Evolutionary conservation across 306 rosid genomes (phyloP).

Genomic region (Mimosa pudica): DNA sequence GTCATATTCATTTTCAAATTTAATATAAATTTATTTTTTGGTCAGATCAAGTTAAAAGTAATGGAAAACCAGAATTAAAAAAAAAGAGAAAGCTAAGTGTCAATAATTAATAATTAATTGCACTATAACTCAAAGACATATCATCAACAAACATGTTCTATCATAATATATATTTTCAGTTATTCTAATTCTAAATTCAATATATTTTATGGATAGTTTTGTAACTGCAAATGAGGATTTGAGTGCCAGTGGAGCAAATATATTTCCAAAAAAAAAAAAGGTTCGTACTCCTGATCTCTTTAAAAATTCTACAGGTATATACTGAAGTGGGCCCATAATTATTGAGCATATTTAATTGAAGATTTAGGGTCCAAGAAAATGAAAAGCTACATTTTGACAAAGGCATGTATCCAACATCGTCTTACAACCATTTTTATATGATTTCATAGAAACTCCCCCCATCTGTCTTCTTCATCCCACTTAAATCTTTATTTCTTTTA

Average conservation of each 20-base stretch:
- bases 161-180: too few species aligned
- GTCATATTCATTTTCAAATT: too few species aligned
- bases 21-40: too few species aligned
- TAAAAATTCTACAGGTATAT: not conserved
- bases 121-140: too few species aligned
- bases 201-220: not conserved
- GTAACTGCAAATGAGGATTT: slow-evolving; percentile 14
- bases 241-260: not conserved
- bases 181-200: too few species aligned
- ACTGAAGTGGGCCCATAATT: slow-evolving; percentile 20
- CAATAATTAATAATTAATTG: too few species aligned
- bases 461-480: not conserved
- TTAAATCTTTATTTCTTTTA: not conserved
- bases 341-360: slow-evolving; percentile 27
- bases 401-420: not conserved
- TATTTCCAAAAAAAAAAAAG: not conserved
- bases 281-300: not conserved
- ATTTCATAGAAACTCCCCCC: not conserved
- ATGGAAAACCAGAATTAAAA: too few species aligned
- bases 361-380: not conserved
- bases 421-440: not conserved
- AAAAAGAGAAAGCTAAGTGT: too few species aligned
- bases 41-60: too few species aligned
- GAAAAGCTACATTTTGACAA: not conserved
- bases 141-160: too few species aligned